Evolutionary conservation across 257 asterid genomes (phyloP).

Genomic region (Agastache rugosa): DNA sequence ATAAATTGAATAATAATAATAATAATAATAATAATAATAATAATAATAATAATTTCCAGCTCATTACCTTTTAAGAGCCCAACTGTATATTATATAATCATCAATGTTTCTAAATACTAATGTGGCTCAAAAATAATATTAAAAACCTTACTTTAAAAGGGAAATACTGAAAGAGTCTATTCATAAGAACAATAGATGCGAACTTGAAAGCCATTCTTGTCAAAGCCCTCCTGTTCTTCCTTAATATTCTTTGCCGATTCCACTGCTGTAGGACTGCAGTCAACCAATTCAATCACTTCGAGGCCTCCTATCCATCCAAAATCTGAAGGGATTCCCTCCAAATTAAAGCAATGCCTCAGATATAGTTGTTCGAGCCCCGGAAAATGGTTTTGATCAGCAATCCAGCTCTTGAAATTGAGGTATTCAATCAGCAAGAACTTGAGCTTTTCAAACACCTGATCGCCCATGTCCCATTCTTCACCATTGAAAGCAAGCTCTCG

Average conservation of each 20-base stretch:
- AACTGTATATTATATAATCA: too few species aligned
- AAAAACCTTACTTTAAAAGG: too few species aligned
- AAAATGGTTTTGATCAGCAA: neutral
- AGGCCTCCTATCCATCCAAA: constrained; percentile 29
- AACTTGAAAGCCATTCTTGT: constrained; percentile 20
- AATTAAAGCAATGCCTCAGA: constrained; percentile 32
- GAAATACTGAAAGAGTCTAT: constrained; percentile 1
- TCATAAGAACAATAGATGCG: constrained; percentile 42
- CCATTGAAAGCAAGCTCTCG: constrained; percentile 38
- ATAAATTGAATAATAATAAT: too few species aligned
- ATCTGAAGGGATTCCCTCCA: constrained; percentile 28
- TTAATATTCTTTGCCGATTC: constrained; percentile 14
- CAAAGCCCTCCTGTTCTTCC: neutral
- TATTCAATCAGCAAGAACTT: constrained; percentile 33
- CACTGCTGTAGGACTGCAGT: constrained; percentile 34
- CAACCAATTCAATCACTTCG: constrained; percentile 32
- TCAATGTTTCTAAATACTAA: too few species aligned
- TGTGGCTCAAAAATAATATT: too few species aligned
- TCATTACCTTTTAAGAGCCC: too few species aligned
- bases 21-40: too few species aligned
- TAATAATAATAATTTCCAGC: too few species aligned
- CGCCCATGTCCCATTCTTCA: constrained; percentile 9
- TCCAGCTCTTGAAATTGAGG: constrained; percentile 31
- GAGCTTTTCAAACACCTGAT: neutral
- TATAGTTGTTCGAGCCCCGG: too few species aligned